Conservation (phyloP, 108 stramenopile genomes). For the Cyclotella cryptica region DNA sequence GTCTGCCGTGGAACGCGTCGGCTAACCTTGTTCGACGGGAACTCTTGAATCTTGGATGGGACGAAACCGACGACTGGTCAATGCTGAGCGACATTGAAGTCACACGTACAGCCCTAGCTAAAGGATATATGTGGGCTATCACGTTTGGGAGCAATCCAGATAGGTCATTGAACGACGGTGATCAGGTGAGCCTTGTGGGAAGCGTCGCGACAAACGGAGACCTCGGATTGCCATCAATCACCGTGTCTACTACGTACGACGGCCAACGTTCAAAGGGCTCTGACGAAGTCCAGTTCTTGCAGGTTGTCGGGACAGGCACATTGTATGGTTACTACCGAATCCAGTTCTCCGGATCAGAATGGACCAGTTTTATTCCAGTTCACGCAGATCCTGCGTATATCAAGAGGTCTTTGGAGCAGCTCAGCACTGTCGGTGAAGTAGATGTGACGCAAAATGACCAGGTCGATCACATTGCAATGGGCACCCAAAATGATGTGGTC, state of each 20-base stretch:
- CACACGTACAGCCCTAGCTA: conserved; percentile 40
- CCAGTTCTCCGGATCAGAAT: conserved; percentile 62
- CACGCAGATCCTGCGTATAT: conserved; percentile 62
- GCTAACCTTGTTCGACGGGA: conserved; percentile 58
- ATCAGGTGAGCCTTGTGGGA: conserved; percentile 50
- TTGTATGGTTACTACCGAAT: conserved; percentile 64
- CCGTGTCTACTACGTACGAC: conserved; percentile 44
- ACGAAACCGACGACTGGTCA: conserved; percentile 42
- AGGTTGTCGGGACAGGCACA: conserved; percentile 42
- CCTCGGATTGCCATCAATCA: conserved; percentile 43
- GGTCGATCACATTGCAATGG: conserved; percentile 36
- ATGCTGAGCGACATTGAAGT: conserved; percentile 57
- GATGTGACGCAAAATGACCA: conserved; percentile 50
- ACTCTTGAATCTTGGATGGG: conserved; percentile 72
- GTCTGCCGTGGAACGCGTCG: conserved; percentile 56
- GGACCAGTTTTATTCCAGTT: conserved; percentile 57
- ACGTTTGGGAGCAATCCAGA: conserved; percentile 64
- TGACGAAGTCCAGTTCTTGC: conserved; percentile 62
- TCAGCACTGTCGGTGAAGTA: conserved; percentile 51
- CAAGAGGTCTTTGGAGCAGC: conserved; percentile 65
- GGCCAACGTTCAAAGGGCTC: conserved; percentile 47
- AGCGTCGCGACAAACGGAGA: conserved; percentile 47
- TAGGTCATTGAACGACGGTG: conserved; percentile 55
- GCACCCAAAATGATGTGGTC: conserved; percentile 37
- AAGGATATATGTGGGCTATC: conserved; percentile 71